These are phyloP conservation scores for Rubroboletus satanas DNA, from an alignment of 768 basidiomycete genomes.

Conservation along the genomic window DNA sequence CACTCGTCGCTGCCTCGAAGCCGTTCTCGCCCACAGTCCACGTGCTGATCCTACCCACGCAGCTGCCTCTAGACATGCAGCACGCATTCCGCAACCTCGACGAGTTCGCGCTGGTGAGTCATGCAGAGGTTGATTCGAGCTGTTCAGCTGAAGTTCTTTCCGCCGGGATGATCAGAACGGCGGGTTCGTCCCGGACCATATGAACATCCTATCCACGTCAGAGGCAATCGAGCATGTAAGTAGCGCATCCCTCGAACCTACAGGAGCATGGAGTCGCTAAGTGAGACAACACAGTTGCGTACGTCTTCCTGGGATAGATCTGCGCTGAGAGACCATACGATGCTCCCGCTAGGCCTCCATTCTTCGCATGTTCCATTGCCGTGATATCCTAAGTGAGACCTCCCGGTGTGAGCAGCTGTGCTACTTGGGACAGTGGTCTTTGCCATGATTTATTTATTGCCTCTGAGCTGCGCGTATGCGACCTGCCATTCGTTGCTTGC, in stretches of 20 bases:
- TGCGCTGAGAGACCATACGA: conserved; percentile 44
- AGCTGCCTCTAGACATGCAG: conserved; percentile 66
- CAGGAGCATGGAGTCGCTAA: not conserved
- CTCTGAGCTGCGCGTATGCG: not conserved
- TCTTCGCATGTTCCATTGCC: conserved; percentile 19
- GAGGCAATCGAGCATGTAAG: conserved; percentile 61
- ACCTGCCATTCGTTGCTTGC: not conserved
- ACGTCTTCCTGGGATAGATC: conserved; percentile 49
- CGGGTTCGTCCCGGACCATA: conserved; percentile 61
- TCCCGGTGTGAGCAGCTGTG: not conserved
- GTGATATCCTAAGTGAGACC: conserved; percentile 2
- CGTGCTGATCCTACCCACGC: conserved; percentile 68
- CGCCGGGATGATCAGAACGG: conserved; percentile 39
- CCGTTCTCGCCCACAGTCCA: conserved; percentile 76
- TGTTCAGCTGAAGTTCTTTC: not conserved
- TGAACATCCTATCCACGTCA: conserved; percentile 61
- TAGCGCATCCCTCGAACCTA: not conserved
- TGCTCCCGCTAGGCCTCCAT: conserved; percentile 58
- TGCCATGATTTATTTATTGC: not conserved
- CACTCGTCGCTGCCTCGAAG: conserved; percentile 44
- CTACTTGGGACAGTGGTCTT: not conserved
- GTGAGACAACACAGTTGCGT: conserved; percentile 42
- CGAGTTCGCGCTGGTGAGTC: conserved; percentile 54
- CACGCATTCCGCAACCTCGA: conserved; percentile 67
- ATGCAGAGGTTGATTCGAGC: not conserved